Base-by-base conservation (phyloP, 1,139 yeast genomes). In the Cylindricascospora bacillispora region DNA sequence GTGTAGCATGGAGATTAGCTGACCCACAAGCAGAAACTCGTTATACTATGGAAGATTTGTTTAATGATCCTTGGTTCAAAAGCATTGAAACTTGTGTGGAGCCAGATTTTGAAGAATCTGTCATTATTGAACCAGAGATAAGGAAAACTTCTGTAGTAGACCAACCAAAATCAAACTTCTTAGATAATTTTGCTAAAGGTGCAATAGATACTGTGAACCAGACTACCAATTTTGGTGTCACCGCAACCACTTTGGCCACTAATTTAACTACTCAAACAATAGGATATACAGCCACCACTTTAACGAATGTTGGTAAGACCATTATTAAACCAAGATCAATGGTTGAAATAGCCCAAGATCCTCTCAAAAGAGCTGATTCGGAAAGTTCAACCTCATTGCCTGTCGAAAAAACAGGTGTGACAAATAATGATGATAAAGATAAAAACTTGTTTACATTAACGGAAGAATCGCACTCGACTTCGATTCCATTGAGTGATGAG, bases 1-100 rank as follows among this genome's bases (percentile, higher is more conserved):
- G 85, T 41, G 72, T 73, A 5, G 82, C 83, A 5, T 77, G 86
- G 85, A 68, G 79, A 48, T 57, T 79, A 33, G 72, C 80, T 45
- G 85, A 78, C 45, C 82, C 83, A 5, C 60, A 70, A 17, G 59
- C 65, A 0, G 47, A 42, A 2, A 57, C 68, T 6, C 60, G 92
- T 37, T 73, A 73, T 49, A 62, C 67, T 15, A 45, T 78, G 42
- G 63, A 66, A 1, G 61, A 62, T 23, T 54, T 79, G 24, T 70
- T 74, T 38, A 45, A 57, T 6, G 85, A 78, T 45, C 73, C 77
- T 3, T 78, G 82, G 77, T 77, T 78, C 49, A 58, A 55, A 27
- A 40, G 56, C 9, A 56, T 76, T 33, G 81, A 72, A 39, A 70
- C 72, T 62, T 78, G 89, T 49, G 40, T 47, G 15, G 48, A 44